Evolutionary conservation across 139 green algal genomes (phyloP).

Genomic region (Spirogloea muscicola): DNA sequence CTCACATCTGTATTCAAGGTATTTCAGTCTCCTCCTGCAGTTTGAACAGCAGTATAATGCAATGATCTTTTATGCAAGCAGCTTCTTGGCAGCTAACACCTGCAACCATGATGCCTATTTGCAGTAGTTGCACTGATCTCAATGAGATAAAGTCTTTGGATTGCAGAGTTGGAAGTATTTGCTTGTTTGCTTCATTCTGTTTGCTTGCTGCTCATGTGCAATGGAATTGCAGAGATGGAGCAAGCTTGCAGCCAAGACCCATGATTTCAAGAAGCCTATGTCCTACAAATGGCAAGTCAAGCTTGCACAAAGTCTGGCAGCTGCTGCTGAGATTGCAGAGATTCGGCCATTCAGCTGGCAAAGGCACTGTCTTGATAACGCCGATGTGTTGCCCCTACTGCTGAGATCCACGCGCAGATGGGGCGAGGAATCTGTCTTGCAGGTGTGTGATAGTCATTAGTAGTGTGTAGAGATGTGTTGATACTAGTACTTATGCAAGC

Average conservation of each 20-base stretch:
- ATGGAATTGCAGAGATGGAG: neutral
- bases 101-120: neutral
- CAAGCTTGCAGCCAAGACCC: slow-evolving; percentile 24
- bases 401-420: neutral
- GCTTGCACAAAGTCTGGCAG: slow-evolving; percentile 17
- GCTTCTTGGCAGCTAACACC: neutral
- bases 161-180: neutral
- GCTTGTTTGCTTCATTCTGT: neutral
- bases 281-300: slow-evolving; percentile 15
- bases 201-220: neutral
- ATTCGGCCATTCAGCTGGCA: slow-evolving; percentile 35
- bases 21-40: neutral
- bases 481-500: no score
- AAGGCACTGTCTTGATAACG: slow-evolving; percentile 11
- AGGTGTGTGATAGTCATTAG: neutral
- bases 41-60: neutral
- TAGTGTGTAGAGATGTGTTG: no score
- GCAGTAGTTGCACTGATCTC: neutral
- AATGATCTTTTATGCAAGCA: neutral
- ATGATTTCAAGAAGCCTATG: slow-evolving; percentile 13
- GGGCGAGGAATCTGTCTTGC: slow-evolving; percentile 7
- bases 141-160: neutral
- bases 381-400: slow-evolving; percentile 17
- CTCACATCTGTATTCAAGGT: slow-evolving; percentile 22
- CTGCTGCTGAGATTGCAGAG: slow-evolving; percentile 9